These are phyloP conservation scores for Onygenales sp. DNA, from an alignment of 2,329 filamentous ascomycete species.

Conservation along the genomic window DNA sequence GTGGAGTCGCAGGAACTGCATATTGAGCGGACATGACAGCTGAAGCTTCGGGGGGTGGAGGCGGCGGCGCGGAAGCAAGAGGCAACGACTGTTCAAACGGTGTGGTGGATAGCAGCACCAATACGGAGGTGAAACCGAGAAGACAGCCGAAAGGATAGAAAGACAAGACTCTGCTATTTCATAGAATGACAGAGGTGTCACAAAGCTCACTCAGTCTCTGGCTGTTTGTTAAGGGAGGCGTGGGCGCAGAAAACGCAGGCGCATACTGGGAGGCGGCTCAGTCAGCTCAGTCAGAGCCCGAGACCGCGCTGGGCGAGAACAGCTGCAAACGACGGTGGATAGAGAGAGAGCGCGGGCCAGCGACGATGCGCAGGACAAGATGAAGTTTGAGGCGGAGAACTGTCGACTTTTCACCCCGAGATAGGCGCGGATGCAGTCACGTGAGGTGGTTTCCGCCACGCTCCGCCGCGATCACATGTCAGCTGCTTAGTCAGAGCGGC, in stretches of 20 bases:
- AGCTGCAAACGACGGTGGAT: background rate
- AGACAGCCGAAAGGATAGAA: background rate
- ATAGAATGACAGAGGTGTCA: background rate
- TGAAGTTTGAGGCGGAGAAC: background rate
- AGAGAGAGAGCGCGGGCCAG: background rate
- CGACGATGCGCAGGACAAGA: background rate
- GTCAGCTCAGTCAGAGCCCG: background rate
- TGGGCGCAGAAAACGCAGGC: background rate
- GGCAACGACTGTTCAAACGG: background rate
- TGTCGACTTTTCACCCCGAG: background rate
- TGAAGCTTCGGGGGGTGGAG: constrained; percentile 16
- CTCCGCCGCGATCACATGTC: constrained; percentile 1
- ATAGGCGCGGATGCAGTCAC: background rate
- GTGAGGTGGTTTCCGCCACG: background rate
- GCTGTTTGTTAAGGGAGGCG: background rate
- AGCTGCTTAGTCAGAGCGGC: background rate
- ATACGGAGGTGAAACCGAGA: background rate
- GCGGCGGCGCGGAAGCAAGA: no score
- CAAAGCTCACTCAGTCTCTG: background rate
- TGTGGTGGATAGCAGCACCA: no score
- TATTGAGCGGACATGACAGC: constrained; percentile 39
- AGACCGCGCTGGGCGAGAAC: background rate
- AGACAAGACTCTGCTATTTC: background rate
- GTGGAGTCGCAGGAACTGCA: constrained; percentile 65
- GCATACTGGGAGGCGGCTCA: background rate